Conservation (phyloP, 306 rosid genomes). For the Vigna nakashimae region DNA sequence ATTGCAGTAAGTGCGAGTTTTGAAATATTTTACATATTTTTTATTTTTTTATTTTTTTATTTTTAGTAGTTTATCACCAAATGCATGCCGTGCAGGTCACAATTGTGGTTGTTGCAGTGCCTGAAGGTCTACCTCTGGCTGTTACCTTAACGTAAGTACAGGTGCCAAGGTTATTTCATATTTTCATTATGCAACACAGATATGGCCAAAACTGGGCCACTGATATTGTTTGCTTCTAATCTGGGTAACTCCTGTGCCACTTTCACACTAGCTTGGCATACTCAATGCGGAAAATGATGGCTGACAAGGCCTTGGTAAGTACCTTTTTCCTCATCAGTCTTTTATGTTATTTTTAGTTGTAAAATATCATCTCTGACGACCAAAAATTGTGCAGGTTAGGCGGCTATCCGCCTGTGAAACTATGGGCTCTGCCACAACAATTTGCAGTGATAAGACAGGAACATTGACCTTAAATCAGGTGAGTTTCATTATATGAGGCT, state of each 20-base stretch:
- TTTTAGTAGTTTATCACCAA: slow-evolving; percentile 40
- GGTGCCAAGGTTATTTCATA: slow-evolving; percentile 29
- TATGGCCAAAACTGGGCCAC: slow-evolving; percentile 24
- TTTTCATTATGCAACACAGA: slow-evolving; percentile 4
- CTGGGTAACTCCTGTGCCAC: slow-evolving; percentile 29
- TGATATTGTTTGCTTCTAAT: slow-evolving; percentile 38
- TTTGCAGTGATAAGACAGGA: slow-evolving; percentile 99
- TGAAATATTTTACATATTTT: slow-evolving; percentile 20
- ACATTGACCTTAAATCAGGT: slow-evolving; percentile 94
- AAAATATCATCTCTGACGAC: slow-evolving; percentile 43
- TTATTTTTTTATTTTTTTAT: neutral
- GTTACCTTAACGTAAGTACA: slow-evolving; percentile 91
- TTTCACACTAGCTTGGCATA: slow-evolving; percentile 77
- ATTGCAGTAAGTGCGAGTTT: slow-evolving; percentile 80
- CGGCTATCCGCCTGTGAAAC: slow-evolving; percentile 98
- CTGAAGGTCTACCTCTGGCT: slow-evolving; percentile 98
- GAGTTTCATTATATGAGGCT: slow-evolving; percentile 29
- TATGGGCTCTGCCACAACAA: slow-evolving; percentile 98
- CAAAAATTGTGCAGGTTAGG: slow-evolving; percentile 69
- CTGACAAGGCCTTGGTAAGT: slow-evolving; percentile 91
- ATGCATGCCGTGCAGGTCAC: slow-evolving; percentile 78
- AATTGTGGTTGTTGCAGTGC: slow-evolving; percentile 98
- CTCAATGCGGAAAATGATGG: slow-evolving; percentile 99
- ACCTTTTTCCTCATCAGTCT: slow-evolving; percentile 34
- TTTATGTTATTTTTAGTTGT: slow-evolving; percentile 30